Percentiles rank a stretch among this genome's conserved stretches.
Evolutionary conservation across 1,284 basidiomycete genomes (phyloP).

Genomic region (Porogramme epimiltina): DNA sequence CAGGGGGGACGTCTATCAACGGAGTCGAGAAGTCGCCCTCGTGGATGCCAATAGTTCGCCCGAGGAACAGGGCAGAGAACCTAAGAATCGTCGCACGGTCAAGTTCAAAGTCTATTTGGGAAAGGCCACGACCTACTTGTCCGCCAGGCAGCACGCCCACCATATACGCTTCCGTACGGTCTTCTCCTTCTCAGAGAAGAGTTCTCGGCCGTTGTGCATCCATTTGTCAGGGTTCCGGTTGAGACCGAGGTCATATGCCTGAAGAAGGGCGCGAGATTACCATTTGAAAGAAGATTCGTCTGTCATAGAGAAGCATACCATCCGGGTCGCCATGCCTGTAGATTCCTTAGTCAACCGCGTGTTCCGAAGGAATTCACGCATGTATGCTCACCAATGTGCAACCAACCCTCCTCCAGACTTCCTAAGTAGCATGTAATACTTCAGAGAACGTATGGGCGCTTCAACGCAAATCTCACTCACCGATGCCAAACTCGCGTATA

Average conservation of each 20-base stretch:
- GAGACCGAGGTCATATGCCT: slow-evolving; percentile 86
- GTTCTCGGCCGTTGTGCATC: slow-evolving; percentile 59
- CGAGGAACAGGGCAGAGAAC: slow-evolving; percentile 23
- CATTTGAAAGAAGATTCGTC: too few species aligned
- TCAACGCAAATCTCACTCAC: slow-evolving; percentile 29
- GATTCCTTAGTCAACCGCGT: background rate
- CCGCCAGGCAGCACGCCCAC: slow-evolving; percentile 79
- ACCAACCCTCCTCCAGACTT: slow-evolving; percentile 81
- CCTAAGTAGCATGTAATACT: slow-evolving; percentile 32
- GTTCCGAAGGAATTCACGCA: background rate
- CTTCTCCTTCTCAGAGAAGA: slow-evolving; percentile 72
- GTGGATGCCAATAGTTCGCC: slow-evolving; percentile 71
- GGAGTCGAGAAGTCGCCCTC: slow-evolving; percentile 77
- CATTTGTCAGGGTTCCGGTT: slow-evolving; percentile 81
- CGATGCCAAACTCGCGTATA: slow-evolving; percentile 81
- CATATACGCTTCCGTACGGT: slow-evolving; percentile 79
- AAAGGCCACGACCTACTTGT: slow-evolving; percentile 51
- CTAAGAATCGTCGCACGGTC: slow-evolving; percentile 14
- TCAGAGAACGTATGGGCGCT: background rate
- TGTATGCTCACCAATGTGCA: slow-evolving; percentile 65
- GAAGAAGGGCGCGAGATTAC: too few species aligned
- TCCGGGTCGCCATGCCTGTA: slow-evolving; percentile 74
- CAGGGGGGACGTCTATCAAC: slow-evolving; percentile 59
- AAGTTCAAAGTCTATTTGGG: too few species aligned
- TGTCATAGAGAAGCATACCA: too few species aligned